A percentile compares a stretch with the other conserved stretches of the same genome.
Conservation (phyloP, 202 grass and related monocot genomes). For the Panicum hallii region DNA sequence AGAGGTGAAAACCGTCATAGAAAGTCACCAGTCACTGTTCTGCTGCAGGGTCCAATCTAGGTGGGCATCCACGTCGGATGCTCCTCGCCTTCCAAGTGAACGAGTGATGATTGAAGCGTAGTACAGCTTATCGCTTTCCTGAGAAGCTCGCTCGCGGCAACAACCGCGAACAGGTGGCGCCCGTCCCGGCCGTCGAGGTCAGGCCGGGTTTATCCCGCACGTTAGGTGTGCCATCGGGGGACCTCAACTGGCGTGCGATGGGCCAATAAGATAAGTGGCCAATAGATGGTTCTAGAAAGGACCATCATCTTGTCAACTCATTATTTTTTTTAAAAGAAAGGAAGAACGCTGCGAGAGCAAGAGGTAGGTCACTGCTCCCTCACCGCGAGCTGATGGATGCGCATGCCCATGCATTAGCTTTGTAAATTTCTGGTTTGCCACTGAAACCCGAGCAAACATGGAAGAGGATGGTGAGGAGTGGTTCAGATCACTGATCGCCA, state of each 20-base stretch:
- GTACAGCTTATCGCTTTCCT: background rate
- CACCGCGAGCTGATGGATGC: background rate
- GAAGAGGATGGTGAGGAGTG: background rate
- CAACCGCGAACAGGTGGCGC: background rate
- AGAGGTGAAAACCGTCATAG: no score
- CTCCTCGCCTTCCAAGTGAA: background rate
- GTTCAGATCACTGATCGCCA: no score
- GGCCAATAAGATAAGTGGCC: conserved; percentile 10
- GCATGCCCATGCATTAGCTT: background rate
- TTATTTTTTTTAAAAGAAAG: background rate
- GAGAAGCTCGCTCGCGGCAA: background rate
- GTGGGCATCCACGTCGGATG: no score
- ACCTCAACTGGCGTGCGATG: conserved; percentile 5
- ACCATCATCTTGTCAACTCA: background rate
- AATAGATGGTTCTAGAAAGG: conserved; percentile 36
- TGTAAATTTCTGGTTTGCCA: background rate
- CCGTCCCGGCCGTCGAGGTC: conserved; percentile 2
- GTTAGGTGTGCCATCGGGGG: conserved; percentile 36
- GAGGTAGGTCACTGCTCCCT: background rate
- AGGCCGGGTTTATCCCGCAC: conserved; percentile 24
- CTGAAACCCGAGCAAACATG: conserved; percentile 1
- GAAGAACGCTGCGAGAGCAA: background rate
- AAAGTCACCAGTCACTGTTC: no score
- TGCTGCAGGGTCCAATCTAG: no score
- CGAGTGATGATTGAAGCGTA: background rate